Conservation (phyloP, 2,329 filamentous ascomycete species). For the Fusarium multiceps region DNA sequence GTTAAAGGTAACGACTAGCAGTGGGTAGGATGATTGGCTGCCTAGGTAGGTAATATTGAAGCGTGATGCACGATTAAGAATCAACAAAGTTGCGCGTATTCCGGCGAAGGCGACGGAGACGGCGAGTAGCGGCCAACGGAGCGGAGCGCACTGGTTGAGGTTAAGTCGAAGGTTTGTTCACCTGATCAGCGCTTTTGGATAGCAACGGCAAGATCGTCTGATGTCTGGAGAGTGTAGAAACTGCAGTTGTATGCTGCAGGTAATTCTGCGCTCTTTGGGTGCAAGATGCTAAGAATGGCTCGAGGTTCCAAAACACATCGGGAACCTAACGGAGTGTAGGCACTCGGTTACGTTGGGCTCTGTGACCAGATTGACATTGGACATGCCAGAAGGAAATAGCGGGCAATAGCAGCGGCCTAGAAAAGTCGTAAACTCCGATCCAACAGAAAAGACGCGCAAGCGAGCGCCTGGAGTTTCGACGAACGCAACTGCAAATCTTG, state of each 20-base stretch:
- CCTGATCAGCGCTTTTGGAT: conserved; percentile 20
- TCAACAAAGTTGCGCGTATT: conserved; percentile 20
- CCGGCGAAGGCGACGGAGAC: conserved; percentile 37
- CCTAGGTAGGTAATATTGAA: conserved; percentile 29
- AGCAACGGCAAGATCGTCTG: conserved; percentile 18
- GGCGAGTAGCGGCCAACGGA: conserved; percentile 34
- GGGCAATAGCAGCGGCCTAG: conserved; percentile 23
- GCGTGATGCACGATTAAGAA: conserved; percentile 19
- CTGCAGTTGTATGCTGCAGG: not conserved
- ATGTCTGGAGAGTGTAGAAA: conserved; percentile 1
- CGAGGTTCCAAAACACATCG: conserved; percentile 16
- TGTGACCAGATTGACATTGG: conserved; percentile 2
- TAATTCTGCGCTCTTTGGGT: conserved; percentile 23
- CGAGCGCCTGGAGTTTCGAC: conserved; percentile 25
- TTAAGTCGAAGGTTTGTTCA: conserved; percentile 27
- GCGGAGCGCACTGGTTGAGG: conserved; percentile 26
- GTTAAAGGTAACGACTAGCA: conserved; percentile 22
- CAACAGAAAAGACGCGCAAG: conserved; percentile 23
- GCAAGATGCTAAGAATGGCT: conserved; percentile 24
- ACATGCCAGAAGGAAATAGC: conserved; percentile 15
- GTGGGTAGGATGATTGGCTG: conserved; percentile 24
- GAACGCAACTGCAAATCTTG: conserved; percentile 19
- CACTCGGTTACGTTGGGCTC: conserved; percentile 8
- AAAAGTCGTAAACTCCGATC: conserved; percentile 2
- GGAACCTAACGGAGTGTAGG: not conserved